Evolutionary conservation across 495 filamentous ascomycete species (phyloP).

Genomic region (Parmelia sp.): DNA sequence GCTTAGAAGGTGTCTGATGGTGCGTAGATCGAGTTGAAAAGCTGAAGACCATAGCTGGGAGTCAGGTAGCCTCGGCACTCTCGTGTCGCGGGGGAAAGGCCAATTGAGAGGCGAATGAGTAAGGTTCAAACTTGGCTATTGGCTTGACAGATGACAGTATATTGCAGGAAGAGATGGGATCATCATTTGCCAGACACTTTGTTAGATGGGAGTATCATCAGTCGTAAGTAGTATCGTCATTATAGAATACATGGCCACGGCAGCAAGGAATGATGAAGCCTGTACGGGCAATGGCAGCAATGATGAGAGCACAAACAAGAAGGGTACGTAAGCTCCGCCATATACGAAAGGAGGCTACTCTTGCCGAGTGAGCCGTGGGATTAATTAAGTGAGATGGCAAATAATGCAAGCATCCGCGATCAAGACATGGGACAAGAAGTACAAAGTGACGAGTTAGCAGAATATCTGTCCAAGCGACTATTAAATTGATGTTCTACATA

Average conservation of each 20-base stretch:
- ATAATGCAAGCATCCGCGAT: background rate
- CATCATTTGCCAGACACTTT: background rate
- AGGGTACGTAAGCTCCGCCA: conserved; percentile 3
- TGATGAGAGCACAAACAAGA: background rate
- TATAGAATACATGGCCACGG: background rate
- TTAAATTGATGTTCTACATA: too few species aligned
- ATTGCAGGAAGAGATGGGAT: background rate
- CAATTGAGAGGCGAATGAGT: background rate
- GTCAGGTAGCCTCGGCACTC: background rate
- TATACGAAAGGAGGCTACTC: background rate
- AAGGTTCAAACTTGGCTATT: background rate
- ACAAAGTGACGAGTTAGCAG: background rate
- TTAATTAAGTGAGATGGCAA: background rate
- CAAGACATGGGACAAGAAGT: background rate
- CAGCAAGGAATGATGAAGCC: background rate
- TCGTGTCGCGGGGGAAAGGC: background rate
- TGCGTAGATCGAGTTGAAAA: background rate
- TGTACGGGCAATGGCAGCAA: background rate
- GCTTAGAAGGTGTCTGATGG: background rate
- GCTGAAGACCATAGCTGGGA: conserved; percentile 7
- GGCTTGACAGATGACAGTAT: background rate
- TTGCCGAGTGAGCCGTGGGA: background rate
- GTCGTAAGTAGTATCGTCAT: background rate
- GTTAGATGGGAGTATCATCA: background rate
- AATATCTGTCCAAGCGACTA: too few species aligned